Evolutionary conservation across 192 early-diverging fungal genomes (phyloP).

Genomic region (Backusella morwellensis): DNA sequence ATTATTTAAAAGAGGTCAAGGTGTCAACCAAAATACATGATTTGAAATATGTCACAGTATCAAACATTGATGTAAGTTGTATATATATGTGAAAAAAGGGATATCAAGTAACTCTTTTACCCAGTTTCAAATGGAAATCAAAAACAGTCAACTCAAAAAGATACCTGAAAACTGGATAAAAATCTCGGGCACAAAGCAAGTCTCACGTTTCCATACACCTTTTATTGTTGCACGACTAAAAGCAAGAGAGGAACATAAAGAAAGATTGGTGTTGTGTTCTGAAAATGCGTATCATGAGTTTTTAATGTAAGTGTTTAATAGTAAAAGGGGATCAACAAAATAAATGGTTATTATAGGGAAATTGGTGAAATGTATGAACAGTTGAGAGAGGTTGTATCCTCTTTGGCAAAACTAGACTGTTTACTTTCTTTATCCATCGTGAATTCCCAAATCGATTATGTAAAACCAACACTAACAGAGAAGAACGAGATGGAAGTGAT

Average conservation of each 20-base stretch:
- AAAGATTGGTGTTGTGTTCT: constrained; percentile 51
- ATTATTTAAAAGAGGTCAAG: constrained; percentile 49
- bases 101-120: background rate
- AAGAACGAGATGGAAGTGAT: constrained; percentile 45
- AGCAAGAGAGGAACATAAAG: constrained; percentile 53
- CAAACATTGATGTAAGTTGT: constrained; percentile 59
- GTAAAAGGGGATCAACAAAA: no score
- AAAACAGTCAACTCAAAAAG: constrained; percentile 45
- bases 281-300: constrained; percentile 57
- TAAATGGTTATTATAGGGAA: constrained; percentile 23
- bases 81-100: background rate
- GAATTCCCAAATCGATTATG: constrained; percentile 54
- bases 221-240: constrained; percentile 51
- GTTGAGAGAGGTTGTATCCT: constrained; percentile 56
- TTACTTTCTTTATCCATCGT: constrained; percentile 57
- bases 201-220: constrained; percentile 69
- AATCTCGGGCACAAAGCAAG: constrained; percentile 62
- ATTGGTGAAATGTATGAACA: constrained; percentile 55
- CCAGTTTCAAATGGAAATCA: constrained; percentile 72
- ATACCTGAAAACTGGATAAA: constrained; percentile 76
- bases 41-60: constrained; percentile 61
- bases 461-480: constrained; percentile 56
- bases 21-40: constrained; percentile 40
- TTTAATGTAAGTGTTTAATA: constrained; percentile 12
- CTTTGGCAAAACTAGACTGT: constrained; percentile 63